phyloP scores from a whole-genome alignment of 2,329 filamentous ascomycete genomes.

The Trichoderma asperellum region DNA sequence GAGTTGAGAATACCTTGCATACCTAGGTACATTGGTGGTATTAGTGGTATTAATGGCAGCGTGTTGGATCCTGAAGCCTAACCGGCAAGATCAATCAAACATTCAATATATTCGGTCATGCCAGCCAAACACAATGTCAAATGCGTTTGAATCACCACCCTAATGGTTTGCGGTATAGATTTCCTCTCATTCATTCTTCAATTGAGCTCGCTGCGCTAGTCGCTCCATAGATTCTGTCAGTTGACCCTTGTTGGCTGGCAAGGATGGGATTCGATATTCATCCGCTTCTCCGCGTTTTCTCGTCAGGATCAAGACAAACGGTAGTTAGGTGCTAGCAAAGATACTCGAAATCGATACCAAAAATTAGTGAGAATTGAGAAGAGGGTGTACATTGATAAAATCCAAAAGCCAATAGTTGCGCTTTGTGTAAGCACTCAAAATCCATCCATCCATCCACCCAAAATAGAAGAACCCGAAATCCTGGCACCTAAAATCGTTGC shows the following conservation, averaged over 20 bases:
- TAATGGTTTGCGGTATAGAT: background rate
- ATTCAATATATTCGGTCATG: fast-evolving
- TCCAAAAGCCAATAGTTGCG: no score
- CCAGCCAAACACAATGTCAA: background rate
- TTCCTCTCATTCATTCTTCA: no score
- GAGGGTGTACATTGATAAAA: background rate
- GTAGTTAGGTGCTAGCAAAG: background rate
- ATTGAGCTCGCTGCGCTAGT: no score
- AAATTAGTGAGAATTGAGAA: background rate
- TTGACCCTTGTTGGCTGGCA: background rate
- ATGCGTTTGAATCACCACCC: background rate
- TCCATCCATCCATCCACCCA: background rate
- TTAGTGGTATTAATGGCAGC: background rate
- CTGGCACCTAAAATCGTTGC: background rate
- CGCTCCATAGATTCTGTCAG: background rate
- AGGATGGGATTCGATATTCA: background rate
- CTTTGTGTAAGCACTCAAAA: background rate
- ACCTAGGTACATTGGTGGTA: background rate
- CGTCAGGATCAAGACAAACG: background rate
- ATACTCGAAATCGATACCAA: background rate
- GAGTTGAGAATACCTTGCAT: background rate
- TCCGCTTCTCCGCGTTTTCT: background rate
- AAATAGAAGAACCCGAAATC: background rate
- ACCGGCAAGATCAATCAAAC: background rate
- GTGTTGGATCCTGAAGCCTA: background rate